These are phyloP conservation scores for Neofusicoccum laricinum DNA, from an alignment of 2,329 filamentous ascomycete species.

Conservation along the genomic window DNA sequence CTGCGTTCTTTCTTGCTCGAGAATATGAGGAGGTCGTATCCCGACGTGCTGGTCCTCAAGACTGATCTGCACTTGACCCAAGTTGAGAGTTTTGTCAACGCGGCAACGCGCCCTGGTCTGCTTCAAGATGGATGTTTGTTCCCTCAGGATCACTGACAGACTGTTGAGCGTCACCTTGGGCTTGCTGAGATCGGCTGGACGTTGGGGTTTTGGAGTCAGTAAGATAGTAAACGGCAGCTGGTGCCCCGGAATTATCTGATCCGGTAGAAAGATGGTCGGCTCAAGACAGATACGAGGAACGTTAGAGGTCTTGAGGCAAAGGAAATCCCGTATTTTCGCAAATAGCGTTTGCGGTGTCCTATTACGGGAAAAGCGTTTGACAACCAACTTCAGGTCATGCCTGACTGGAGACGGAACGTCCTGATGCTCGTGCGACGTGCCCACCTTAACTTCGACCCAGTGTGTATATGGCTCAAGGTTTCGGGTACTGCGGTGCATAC, in stretches of 20 bases:
- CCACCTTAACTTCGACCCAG: slow-evolving; percentile 24
- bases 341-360: no score
- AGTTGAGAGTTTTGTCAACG: slow-evolving; percentile 29
- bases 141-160: neutral
- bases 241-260: neutral
- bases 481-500: slow-evolving; percentile 15
- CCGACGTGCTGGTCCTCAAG: slow-evolving; percentile 26
- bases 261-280: neutral
- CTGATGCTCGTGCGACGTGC: slow-evolving; percentile 23
- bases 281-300: neutral
- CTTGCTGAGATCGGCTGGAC: neutral
- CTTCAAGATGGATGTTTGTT: neutral
- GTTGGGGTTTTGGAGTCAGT: neutral
- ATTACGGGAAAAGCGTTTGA: neutral
- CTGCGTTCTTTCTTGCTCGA: slow-evolving; percentile 23
- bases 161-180: neutral
- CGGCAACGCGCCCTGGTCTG: neutral
- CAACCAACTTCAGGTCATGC: slow-evolving; percentile 24
- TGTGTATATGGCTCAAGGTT: neutral
- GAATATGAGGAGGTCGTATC: slow-evolving; percentile 22
- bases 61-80: slow-evolving; percentile 28
- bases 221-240: neutral
- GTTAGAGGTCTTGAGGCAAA: neutral
- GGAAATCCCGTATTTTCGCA: neutral
- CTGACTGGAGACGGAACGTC: slow-evolving; percentile 20